Evolutionary conservation across 345 rosid species (phyloP), one percentile per base, ranked within the genome.

Genomic region (Gossypium arboreum): DNA sequence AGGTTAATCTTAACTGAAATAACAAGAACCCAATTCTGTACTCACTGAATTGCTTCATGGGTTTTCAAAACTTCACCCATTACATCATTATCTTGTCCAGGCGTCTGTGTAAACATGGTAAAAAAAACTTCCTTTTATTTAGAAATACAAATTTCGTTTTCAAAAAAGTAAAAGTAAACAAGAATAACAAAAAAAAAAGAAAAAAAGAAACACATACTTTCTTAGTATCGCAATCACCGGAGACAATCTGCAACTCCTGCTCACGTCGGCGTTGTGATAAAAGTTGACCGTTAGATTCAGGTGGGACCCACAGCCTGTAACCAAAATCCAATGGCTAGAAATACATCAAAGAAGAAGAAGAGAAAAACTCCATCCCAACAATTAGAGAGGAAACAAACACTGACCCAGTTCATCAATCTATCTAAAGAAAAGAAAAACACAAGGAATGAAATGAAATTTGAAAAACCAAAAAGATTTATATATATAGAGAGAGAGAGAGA

Each of bases 21-120:
- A 76, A 7, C 15, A 18, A 51, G 55, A 52, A 50, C 39, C 15
- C 60, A 5, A 20, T 45, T 34, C 17, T 24, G 20, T 55, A 88
- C 99, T 88, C 86, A 93, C 99, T 87, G 86, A 80, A 93, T 84
- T 52, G 94, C 93, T 80, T 90, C 90, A 2, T 89, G 94, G 50
- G 97, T 91, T 79, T 82, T 91, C 77, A 85, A 24, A 77, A 88
- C 96, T 86, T 92, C 81, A 48, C 76, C 79, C 81, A 85, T 84
- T n/a, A 86, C 98, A 83, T 83, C 85, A 75, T 83, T 83, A 52
- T 86, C 83, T 52, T 79, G 73, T 4, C 81, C 44, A 65, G 77
- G 79, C 72, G 87, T 86, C 90, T 78, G 78, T 17, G 34, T 13
- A 56, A 17, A 2, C 15, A 55, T 54, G 18, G 58, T 54, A 48